Percentiles rank a stretch among this genome's conserved stretches.
phyloP scores from a whole-genome alignment of 768 basidiomycete species.

The Nevesoporus exiguus region DNA sequence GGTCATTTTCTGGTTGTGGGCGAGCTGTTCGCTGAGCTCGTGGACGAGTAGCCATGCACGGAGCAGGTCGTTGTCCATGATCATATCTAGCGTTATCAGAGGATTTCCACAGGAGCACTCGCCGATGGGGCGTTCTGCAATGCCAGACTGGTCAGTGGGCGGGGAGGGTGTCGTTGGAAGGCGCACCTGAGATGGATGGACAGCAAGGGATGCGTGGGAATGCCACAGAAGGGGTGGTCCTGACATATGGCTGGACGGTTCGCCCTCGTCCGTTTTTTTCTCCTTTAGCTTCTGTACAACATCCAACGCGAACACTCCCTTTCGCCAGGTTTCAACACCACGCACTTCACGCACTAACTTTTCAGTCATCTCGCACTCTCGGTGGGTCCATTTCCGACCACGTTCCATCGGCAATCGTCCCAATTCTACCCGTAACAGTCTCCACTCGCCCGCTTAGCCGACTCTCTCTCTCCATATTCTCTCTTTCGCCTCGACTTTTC shows the following conservation, averaged over 20 bases:
- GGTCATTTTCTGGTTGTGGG: slow-evolving; percentile 76
- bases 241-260: neutral
- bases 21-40: slow-evolving; percentile 81
- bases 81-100: slow-evolving; percentile 29
- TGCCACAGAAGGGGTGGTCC: neutral
- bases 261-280: slow-evolving; percentile 1
- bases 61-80: slow-evolving; percentile 68
- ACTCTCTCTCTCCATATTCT: slow-evolving; percentile 16
- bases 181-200: neutral
- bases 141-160: too few species aligned
- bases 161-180: too few species aligned
- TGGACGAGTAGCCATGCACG: slow-evolving; percentile 76
- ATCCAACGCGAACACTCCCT: slow-evolving; percentile 28
- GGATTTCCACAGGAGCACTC: too few species aligned
- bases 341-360: slow-evolving; percentile 8
- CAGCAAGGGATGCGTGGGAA: slow-evolving; percentile 21
- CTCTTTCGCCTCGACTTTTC: slow-evolving; percentile 9
- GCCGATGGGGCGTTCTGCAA: too few species aligned
- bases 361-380: slow-evolving; percentile 1
- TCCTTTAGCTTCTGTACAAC: slow-evolving; percentile 33
- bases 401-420: slow-evolving; percentile 30
- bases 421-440: slow-evolving; percentile 10
- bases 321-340: slow-evolving; percentile 5
- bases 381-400: slow-evolving; percentile 16
- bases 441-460: slow-evolving; percentile 14